Evolutionary conservation across 2,329 filamentous ascomycete genomes (phyloP).

Genomic region (Leptographium lundbergii): DNA sequence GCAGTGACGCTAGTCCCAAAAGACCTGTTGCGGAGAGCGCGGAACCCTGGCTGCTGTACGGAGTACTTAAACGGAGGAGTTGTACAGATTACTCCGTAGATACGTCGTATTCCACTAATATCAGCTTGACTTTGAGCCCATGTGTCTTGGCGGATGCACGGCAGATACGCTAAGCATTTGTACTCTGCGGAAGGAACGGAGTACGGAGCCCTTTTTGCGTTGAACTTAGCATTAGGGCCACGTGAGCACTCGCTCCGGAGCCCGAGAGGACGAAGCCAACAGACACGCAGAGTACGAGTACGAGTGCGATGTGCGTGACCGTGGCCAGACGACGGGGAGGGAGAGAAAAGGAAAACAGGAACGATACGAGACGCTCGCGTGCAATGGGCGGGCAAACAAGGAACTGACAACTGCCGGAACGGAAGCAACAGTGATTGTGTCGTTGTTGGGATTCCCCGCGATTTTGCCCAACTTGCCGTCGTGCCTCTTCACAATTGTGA

Average conservation of each 20-base stretch:
- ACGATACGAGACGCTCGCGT: neutral
- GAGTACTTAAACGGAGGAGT: too few relatives aligned
- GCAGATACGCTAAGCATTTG: neutral
- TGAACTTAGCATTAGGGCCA: neutral
- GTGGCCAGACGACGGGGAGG: neutral
- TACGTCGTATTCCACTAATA: neutral
- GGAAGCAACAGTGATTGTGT: neutral
- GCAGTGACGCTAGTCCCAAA: neutral
- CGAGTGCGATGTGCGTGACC: neutral
- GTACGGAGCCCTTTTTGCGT: neutral
- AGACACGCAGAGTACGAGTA: neutral
- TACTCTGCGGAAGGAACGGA: neutral
- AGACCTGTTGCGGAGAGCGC: neutral
- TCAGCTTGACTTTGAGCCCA: neutral
- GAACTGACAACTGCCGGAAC: neutral
- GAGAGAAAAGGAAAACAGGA: neutral
- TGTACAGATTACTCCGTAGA: neutral
- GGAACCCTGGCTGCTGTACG: neutral
- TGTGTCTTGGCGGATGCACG: neutral
- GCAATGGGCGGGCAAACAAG: neutral
- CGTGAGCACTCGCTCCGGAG: neutral
- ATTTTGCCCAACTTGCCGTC: neutral
- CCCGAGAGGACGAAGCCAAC: neutral
- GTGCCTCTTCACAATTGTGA: neutral
- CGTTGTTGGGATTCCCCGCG: neutral